Conservation (phyloP, 2,329 filamentous ascomycete genomes). For the Lachnellula occidentalis region DNA sequence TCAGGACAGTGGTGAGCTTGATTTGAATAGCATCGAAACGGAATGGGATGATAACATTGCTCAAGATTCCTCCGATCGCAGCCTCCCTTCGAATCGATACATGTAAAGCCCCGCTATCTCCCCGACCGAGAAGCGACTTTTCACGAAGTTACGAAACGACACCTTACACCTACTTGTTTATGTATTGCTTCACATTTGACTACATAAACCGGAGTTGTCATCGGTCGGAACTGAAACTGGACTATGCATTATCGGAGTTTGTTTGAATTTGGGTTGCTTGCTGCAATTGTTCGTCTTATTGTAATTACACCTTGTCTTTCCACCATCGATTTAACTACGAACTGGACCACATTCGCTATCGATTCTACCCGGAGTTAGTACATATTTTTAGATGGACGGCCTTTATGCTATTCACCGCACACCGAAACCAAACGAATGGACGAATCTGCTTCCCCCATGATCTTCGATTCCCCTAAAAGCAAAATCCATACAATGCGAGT, state of each 20-base stretch:
- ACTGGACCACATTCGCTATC: constrained; percentile 17
- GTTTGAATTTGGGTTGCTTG: constrained; percentile 10
- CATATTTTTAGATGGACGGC: constrained; percentile 15
- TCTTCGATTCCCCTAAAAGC: constrained; percentile 9
- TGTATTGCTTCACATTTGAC: constrained; percentile 12
- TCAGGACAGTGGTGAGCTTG: constrained; percentile 48
- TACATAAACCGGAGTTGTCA: constrained; percentile 16
- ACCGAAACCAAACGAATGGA: constrained; percentile 12
- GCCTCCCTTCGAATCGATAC: constrained; percentile 21
- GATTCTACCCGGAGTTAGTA: constrained; percentile 17
- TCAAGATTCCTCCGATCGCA: constrained; percentile 31
- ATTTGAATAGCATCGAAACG: constrained; percentile 18
- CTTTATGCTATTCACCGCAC: constrained; percentile 5
- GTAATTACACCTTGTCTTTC: constrained; percentile 18
- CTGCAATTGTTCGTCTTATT: constrained; percentile 16
- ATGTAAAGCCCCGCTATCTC: constrained; percentile 17
- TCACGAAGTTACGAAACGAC: constrained; percentile 27
- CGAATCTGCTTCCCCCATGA: constrained; percentile 15
- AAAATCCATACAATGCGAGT: constrained; percentile 4
- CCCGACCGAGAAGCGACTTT: constrained; percentile 13
- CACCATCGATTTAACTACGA: constrained; percentile 2
- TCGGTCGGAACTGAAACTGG: constrained; percentile 6
- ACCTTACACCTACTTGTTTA: constrained; percentile 18
- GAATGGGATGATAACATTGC: constrained; percentile 27
- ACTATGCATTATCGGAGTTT: constrained; percentile 15